Evolutionary conservation across 2,329 filamentous ascomycete species (phyloP).

Genomic region (Huntiella abstrusa): DNA sequence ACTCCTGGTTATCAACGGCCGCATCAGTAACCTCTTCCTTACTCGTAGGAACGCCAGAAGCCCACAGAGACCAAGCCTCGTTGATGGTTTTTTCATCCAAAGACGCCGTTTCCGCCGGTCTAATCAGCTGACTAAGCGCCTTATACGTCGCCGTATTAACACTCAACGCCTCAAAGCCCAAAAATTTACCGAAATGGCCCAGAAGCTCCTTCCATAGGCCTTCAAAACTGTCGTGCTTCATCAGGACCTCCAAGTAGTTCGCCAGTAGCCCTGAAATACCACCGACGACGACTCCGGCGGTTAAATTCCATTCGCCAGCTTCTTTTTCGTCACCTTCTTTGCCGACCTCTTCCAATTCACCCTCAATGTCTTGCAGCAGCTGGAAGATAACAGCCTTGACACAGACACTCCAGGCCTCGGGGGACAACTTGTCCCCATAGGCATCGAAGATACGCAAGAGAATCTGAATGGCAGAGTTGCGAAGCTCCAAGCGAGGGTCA

Average conservation of each 20-base stretch:
- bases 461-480: constrained; percentile 80
- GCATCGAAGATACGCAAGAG: constrained; percentile 81
- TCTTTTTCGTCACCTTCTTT: constrained; percentile 21
- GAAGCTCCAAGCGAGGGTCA: constrained; percentile 54
- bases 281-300: constrained; percentile 52
- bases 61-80: constrained; percentile 52
- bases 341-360: constrained; percentile 9
- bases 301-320: constrained; percentile 49
- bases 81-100: constrained; percentile 36
- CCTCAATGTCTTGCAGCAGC: constrained; percentile 47
- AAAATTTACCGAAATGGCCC: constrained; percentile 43
- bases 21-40: constrained; percentile 8
- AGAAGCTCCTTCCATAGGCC: constrained; percentile 60
- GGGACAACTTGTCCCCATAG: constrained; percentile 61
- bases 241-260: constrained; percentile 57
- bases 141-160: constrained; percentile 55
- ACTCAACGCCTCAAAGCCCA: constrained; percentile 45
- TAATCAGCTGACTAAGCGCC: constrained; percentile 45
- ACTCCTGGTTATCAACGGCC: constrained; percentile 53
- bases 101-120: constrained; percentile 24
- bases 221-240: constrained; percentile 46
- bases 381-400: constrained; percentile 65
- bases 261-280: constrained; percentile 56
- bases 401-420: constrained; percentile 68
- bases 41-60: constrained; percentile 28